phyloP scores from a whole-genome alignment of 495 filamentous ascomycete species.

The Penicillium herquei region DNA sequence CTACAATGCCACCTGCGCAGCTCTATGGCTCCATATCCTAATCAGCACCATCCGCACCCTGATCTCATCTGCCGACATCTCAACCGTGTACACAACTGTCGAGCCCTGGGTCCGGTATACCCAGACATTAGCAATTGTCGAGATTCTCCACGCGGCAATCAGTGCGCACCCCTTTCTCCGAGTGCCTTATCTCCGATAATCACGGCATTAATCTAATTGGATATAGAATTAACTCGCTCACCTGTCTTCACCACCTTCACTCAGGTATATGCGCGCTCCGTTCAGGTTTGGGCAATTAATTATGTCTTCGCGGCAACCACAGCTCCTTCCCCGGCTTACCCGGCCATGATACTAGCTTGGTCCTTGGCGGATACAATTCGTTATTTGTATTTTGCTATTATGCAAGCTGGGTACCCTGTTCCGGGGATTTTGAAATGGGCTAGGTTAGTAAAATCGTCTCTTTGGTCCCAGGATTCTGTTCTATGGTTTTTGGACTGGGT shows the following conservation, averaged over 20 bases:
- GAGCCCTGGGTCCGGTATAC: conserved; percentile 31
- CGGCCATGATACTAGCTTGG: conserved; percentile 54
- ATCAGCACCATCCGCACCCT: conserved; percentile 10
- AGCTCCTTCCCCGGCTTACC: conserved; percentile 32
- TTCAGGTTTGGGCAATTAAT: conserved; percentile 54
- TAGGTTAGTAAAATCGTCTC: conserved; percentile 19
- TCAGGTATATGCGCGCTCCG: conserved; percentile 51
- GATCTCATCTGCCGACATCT: conserved; percentile 8
- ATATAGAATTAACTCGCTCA: conserved; percentile 48
- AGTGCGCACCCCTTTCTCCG: conserved; percentile 21
- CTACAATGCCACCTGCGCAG: conserved; percentile 69
- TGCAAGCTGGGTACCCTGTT: conserved; percentile 25
- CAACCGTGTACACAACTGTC: conserved; percentile 22
- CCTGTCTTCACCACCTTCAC: conserved; percentile 53
- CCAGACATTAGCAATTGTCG: conserved; percentile 30
- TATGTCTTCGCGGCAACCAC: conserved; percentile 38
- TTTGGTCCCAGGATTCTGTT: neutral
- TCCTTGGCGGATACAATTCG: conserved; percentile 48
- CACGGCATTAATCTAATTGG: conserved; percentile 1
- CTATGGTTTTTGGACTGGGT: neutral
- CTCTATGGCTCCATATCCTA: conserved; percentile 60
- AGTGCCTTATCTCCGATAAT: conserved; percentile 12
- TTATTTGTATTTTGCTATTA: conserved; percentile 51
- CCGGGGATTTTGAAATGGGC: conserved; percentile 42
- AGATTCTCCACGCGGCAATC: conserved; percentile 49